Evolutionary conservation across 2,329 filamentous ascomycete species (phyloP).

Genomic region (Orbilia oligospora): DNA sequence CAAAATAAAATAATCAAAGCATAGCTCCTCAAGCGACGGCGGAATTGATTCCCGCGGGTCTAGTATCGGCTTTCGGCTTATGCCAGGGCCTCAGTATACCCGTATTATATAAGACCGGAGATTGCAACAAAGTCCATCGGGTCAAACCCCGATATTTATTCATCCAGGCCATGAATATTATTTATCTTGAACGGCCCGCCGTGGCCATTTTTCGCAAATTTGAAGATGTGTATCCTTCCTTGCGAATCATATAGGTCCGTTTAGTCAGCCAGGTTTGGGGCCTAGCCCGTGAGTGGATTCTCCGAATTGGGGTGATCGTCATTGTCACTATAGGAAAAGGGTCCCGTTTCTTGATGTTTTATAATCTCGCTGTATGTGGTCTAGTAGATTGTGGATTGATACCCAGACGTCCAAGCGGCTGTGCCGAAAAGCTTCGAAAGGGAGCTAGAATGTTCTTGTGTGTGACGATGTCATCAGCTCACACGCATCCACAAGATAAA

Average conservation of each 20-base stretch:
- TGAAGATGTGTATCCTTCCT: neutral
- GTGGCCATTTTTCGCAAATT: slow-evolving; percentile 54
- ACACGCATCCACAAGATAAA: slow-evolving; percentile 2
- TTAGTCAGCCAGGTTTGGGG: slow-evolving; percentile 20
- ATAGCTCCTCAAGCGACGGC: neutral
- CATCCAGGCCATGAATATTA: slow-evolving; percentile 22
- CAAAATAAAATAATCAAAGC: too few species aligned
- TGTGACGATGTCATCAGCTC: slow-evolving; percentile 3
- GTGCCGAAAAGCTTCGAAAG: slow-evolving; percentile 35
- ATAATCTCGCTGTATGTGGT: neutral
- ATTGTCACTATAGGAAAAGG: neutral
- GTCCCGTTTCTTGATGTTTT: slow-evolving; percentile 9
- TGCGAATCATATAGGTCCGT: slow-evolving; percentile 30
- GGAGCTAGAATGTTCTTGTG: slow-evolving; percentile 23
- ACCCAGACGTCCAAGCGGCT: slow-evolving; percentile 35
- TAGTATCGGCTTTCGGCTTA: slow-evolving; percentile 17
- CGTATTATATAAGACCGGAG: slow-evolving; percentile 34
- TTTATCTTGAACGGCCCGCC: too few species aligned
- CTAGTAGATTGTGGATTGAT: slow-evolving; percentile 15
- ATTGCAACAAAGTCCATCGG: slow-evolving; percentile 37
- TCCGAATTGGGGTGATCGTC: slow-evolving; percentile 23
- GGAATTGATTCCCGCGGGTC: neutral
- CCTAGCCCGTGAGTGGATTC: neutral
- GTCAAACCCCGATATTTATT: neutral
- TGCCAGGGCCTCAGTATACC: slow-evolving; percentile 7